Evolutionary conservation across 805 yeast genomes (phyloP).

Genomic region (Torulaspora delbrueckii): DNA sequence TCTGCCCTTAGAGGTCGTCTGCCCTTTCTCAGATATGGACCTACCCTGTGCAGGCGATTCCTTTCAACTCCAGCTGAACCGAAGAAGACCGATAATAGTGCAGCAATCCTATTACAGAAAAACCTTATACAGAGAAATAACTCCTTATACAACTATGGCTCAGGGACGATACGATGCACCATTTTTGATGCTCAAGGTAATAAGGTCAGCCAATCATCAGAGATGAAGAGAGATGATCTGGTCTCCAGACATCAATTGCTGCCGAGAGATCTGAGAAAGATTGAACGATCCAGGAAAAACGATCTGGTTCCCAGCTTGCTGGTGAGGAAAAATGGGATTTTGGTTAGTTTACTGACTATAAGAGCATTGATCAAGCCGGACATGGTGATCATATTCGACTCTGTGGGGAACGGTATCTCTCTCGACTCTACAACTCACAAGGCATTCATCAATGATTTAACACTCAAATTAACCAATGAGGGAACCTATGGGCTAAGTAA

Average conservation of each 20-base stretch:
- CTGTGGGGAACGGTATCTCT: conserved; percentile 26
- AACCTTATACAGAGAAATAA: conserved; percentile 38
- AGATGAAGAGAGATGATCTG: conserved; percentile 68
- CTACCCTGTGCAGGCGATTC: neutral
- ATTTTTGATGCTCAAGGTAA: conserved; percentile 68
- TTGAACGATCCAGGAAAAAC: conserved; percentile 61
- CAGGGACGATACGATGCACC: conserved; percentile 64
- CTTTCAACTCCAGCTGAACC: neutral
- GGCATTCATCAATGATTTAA: conserved; percentile 25
- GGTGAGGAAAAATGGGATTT: conserved; percentile 66
- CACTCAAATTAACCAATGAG: conserved; percentile 21
- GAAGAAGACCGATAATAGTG: conserved; percentile 10
- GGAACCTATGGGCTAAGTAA: conserved; percentile 19
- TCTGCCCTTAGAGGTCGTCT: neutral
- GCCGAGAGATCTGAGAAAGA: conserved; percentile 86
- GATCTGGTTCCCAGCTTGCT: conserved; percentile 74
- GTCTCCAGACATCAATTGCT: conserved; percentile 69
- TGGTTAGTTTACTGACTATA: conserved; percentile 72
- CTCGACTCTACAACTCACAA: conserved; percentile 29
- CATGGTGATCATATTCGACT: conserved; percentile 69
- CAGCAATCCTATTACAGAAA: conserved; percentile 37
- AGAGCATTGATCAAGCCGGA: conserved; percentile 75
- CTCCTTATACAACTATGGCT: conserved; percentile 32
- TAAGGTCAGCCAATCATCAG: conserved; percentile 62
- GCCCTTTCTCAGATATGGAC: neutral